phyloP scores from a whole-genome alignment of 192 early-diverging fungal genomes.

The Phlyctochytrium arcticum region DNA sequence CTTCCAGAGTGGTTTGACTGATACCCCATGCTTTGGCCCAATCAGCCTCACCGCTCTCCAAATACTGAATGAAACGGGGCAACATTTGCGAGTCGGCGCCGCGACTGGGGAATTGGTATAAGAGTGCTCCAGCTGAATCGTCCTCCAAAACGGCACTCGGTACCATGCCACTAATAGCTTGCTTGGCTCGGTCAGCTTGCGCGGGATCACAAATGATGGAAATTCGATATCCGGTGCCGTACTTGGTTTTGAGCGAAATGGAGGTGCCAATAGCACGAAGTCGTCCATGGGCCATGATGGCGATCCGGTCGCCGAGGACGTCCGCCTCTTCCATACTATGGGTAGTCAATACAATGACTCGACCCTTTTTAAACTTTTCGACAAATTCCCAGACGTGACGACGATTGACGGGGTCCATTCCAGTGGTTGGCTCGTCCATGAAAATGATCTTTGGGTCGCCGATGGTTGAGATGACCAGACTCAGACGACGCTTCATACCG shows the following conservation, averaged over 20 bases:
- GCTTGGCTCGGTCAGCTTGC: slow-evolving; percentile 45
- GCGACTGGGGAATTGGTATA: slow-evolving; percentile 57
- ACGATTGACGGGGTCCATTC: slow-evolving; percentile 80
- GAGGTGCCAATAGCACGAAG: slow-evolving; percentile 65
- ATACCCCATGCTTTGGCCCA: slow-evolving; percentile 65
- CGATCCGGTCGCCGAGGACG: slow-evolving; percentile 59
- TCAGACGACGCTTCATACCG: slow-evolving; percentile 70
- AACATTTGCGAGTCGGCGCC: not conserved
- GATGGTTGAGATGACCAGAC: slow-evolving; percentile 67
- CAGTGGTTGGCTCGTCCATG: slow-evolving; percentile 66
- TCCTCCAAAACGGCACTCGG: slow-evolving; percentile 61
- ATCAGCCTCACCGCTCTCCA: slow-evolving; percentile 2
- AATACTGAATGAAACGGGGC: slow-evolving; percentile 1
- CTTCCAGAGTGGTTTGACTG: slow-evolving; percentile 63
- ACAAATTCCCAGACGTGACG: slow-evolving; percentile 75
- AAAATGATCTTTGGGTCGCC: slow-evolving; percentile 65
- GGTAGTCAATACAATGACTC: slow-evolving; percentile 68
- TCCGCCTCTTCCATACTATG: slow-evolving; percentile 73
- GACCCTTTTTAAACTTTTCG: slow-evolving; percentile 69
- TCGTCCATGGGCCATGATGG: slow-evolving; percentile 70
- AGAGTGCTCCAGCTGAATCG: slow-evolving; percentile 63
- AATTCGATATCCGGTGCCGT: slow-evolving; percentile 68
- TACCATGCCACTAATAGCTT: slow-evolving; percentile 36
- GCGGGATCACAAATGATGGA: slow-evolving; percentile 53
- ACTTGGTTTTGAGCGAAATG: slow-evolving; percentile 70